These are phyloP conservation scores for Pelargonium citronellum DNA, from an alignment of 441 rosid genomes.

Conservation along the genomic window DNA sequence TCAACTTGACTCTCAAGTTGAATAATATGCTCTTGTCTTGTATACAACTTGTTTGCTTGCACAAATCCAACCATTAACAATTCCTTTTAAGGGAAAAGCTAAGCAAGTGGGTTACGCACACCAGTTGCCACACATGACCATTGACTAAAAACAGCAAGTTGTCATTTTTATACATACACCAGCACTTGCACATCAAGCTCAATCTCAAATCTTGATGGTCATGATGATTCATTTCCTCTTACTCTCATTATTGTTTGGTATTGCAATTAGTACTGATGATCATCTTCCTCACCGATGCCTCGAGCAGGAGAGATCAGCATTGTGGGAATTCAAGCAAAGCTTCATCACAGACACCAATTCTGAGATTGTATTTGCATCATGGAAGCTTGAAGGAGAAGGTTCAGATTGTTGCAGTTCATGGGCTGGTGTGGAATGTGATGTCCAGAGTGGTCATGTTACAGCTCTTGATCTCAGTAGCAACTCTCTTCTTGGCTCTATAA, in stretches of 20 bases:
- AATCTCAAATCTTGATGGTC: neutral
- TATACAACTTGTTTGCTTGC: too few species aligned
- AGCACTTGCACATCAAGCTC: too few species aligned
- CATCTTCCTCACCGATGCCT: neutral
- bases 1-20: too few species aligned
- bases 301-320: slow-evolving; percentile 6
- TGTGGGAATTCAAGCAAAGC: slow-evolving; percentile 7
- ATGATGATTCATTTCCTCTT: neutral
- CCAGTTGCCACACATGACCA: too few species aligned
- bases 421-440: slow-evolving; percentile 33
- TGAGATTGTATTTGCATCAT: neutral
- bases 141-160: too few species aligned
- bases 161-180: too few species aligned
- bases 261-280: neutral
- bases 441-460: slow-evolving; percentile 20
- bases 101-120: too few species aligned
- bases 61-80: too few species aligned
- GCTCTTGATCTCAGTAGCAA: slow-evolving; percentile 25
- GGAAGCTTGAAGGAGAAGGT: slow-evolving; percentile 17
- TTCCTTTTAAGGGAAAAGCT: too few species aligned
- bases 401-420: slow-evolving; percentile 31
- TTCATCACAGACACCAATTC: neutral
- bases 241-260: neutral
- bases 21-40: too few species aligned
- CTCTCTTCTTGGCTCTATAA: slow-evolving; percentile 23